A percentile compares a stretch with the other conserved stretches of the same genome.
Conservation (phyloP, 768 basidiomycete species). For the Tulasnella sp. region DNA sequence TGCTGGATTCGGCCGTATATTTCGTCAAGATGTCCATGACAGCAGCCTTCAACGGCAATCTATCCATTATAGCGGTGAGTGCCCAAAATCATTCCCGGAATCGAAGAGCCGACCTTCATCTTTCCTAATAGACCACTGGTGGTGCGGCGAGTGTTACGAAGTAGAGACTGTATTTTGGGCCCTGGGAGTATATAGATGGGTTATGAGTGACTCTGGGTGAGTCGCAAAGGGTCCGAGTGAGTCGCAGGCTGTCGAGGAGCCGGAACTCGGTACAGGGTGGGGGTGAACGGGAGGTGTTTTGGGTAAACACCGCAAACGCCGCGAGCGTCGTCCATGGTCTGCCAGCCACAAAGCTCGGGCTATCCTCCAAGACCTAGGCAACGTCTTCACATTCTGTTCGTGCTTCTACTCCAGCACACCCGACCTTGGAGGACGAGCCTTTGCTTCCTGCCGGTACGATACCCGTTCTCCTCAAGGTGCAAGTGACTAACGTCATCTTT, state of each 20-base stretch:
- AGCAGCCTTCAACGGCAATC: conserved; percentile 82
- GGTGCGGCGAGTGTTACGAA: background rate
- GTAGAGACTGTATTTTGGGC: background rate
- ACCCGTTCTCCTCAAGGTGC: no score
- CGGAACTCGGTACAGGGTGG: background rate
- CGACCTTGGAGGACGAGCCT: no score
- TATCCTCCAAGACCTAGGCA: no score
- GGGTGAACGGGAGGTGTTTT: background rate
- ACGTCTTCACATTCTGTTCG: no score
- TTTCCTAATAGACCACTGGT: background rate
- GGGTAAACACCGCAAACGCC: background rate
- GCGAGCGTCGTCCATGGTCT: background rate
- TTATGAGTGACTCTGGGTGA: background rate
- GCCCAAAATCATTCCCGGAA: no score
- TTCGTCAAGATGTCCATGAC: conserved; percentile 84
- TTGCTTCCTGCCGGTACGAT: no score
- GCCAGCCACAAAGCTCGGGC: background rate
- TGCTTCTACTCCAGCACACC: no score
- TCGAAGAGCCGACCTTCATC: background rate
- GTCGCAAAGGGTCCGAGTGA: background rate
- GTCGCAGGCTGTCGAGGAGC: background rate
- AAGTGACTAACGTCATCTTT: no score
- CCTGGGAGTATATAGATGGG: background rate
- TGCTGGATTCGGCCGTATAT: conserved; percentile 66
- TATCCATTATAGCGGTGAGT: no score